phyloP scores from a whole-genome alignment of 257 asterid species.

The Nicotiana knightiana region DNA sequence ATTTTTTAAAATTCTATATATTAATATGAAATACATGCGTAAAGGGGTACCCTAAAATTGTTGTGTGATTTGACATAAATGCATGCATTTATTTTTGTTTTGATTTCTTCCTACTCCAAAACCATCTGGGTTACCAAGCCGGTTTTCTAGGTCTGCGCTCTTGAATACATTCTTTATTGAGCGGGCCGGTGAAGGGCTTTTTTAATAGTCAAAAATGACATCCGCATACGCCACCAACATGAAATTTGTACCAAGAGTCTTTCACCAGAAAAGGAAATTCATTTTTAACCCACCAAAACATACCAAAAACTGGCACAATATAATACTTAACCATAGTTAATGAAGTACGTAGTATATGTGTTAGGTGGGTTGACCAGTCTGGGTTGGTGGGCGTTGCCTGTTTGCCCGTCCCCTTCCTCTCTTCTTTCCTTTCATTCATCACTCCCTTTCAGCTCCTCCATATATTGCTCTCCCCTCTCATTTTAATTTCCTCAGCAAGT shows the following conservation, averaged over 20 bases:
- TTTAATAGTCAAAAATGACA: background rate
- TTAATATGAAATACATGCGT: no score
- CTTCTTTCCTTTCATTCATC: background rate
- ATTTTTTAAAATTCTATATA: no score
- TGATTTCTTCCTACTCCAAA: background rate
- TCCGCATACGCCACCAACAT: constrained; percentile 18
- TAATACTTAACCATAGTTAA: constrained; percentile 37
- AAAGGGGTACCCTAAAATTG: no score
- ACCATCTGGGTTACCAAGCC: background rate
- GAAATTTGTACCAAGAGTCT: background rate
- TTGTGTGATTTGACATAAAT: background rate
- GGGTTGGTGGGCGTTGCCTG: constrained; percentile 58
- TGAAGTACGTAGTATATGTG: background rate
- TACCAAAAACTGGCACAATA: background rate
- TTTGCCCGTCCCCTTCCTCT: background rate
- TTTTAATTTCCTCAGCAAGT: constrained; percentile 9
- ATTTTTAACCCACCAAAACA: background rate
- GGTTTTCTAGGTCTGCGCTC: background rate
- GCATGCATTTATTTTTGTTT: background rate
- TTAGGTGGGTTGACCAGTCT: constrained; percentile 68
- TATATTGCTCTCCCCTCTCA: constrained; percentile 10
- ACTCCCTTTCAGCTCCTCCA: background rate
- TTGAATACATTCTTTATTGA: background rate
- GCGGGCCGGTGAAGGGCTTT: background rate
- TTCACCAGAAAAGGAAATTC: background rate